Evolutionary conservation across 1,139 yeast genomes (phyloP).

Genomic region (Candida sp.): DNA sequence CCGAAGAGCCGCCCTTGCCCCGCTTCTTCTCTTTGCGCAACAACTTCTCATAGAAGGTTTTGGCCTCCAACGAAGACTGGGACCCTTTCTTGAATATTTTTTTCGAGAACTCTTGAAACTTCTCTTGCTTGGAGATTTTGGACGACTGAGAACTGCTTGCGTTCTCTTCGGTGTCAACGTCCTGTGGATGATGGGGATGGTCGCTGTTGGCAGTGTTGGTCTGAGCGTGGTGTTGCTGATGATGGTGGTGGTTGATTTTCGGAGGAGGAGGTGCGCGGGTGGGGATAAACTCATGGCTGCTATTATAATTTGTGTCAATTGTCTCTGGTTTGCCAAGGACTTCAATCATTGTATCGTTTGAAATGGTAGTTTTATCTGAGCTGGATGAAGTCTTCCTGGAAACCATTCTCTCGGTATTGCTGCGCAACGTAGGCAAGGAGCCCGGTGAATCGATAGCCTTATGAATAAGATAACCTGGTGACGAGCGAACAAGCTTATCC

Average conservation of each 20-base stretch:
- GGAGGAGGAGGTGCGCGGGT: conserved; percentile 7
- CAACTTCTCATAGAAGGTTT: conserved; percentile 1
- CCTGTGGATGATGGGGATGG: not conserved
- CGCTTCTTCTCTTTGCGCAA: conserved; percentile 2
- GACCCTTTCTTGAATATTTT: conserved; percentile 4
- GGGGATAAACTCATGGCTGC: conserved; percentile 4
- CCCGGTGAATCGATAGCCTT: not conserved
- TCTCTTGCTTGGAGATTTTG: conserved; percentile 3
- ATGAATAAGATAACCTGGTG: not conserved
- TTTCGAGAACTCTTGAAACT: conserved; percentile 4
- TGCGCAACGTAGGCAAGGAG: not conserved
- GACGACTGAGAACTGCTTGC: conserved; percentile 6
- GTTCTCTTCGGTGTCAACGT: conserved; percentile 2
- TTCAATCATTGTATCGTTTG: conserved; percentile 5
- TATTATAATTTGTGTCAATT: not conserved
- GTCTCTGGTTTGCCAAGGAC: conserved; percentile 5
- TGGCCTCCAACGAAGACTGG: not conserved
- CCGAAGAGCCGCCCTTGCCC: not conserved
- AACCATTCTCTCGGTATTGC: not conserved
- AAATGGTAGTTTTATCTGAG: conserved; percentile 1
- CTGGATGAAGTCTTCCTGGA: conserved; percentile 2
- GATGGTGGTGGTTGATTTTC: not conserved
- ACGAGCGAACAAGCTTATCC: not conserved
- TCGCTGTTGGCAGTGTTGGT: not conserved
- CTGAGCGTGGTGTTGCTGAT: not conserved